Conservation (phyloP, 345 rosid genomes). For the Corchorus olitorius region DNA sequence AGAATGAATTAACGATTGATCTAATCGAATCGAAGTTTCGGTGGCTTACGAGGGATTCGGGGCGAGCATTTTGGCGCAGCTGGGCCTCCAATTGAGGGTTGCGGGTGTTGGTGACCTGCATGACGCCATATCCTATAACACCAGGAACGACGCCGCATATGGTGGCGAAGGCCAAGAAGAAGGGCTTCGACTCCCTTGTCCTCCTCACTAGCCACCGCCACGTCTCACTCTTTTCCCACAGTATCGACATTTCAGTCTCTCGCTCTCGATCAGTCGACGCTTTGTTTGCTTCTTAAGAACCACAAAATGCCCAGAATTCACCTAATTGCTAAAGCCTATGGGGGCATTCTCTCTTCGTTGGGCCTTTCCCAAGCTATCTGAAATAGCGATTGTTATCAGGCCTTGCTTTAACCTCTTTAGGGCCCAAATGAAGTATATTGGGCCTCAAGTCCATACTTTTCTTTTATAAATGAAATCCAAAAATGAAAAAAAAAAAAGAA, state of each 20-base stretch:
- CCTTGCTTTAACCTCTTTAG: too few relatives aligned
- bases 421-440: too few relatives aligned
- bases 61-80: constrained; percentile 78
- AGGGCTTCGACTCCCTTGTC: constrained; percentile 82
- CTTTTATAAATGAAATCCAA: too few relatives aligned
- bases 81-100: constrained; percentile 81
- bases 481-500: too few relatives aligned
- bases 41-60: constrained; percentile 65
- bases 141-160: constrained; percentile 92
- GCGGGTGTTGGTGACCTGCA: constrained; percentile 78
- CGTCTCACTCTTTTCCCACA: constrained; percentile 68
- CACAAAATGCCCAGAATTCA: not conserved
- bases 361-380: not conserved
- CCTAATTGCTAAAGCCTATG: not conserved
- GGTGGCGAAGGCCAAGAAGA: constrained; percentile 89
- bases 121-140: constrained; percentile 79
- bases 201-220: constrained; percentile 84
- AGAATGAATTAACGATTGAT: not conserved
- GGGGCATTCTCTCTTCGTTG: not conserved
- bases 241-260: constrained; percentile 47
- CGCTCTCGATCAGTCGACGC: not conserved
- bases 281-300: not conserved
- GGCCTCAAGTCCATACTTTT: too few relatives aligned
- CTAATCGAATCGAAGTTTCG: not conserved
- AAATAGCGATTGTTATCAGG: too few relatives aligned